A percentile compares a stretch with the other conserved stretches of the same genome.
Conservation (phyloP, 1,139 yeast species). For the Arxiozyma slooffiae region DNA sequence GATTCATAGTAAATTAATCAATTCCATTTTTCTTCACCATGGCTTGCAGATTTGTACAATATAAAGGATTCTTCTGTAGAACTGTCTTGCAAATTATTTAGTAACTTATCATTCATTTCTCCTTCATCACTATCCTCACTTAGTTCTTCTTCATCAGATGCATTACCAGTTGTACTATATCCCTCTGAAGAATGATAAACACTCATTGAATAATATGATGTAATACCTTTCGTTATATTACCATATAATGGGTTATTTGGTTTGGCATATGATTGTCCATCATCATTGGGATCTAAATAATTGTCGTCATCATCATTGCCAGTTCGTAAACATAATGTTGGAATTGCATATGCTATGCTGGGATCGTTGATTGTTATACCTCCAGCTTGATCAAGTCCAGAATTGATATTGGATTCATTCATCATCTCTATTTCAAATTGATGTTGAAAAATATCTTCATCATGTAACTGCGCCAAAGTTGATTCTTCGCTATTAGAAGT, state of each 20-base stretch:
- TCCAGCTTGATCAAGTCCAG: slow-evolving; percentile 6
- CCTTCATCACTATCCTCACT: slow-evolving; percentile 20
- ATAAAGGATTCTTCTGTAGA: slow-evolving; percentile 27
- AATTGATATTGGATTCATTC: background rate
- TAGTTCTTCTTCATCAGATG: slow-evolving; percentile 15
- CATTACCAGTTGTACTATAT: slow-evolving; percentile 11
- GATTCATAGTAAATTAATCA: slow-evolving; percentile 6
- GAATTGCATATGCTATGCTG: slow-evolving; percentile 9
- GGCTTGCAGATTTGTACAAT: slow-evolving; percentile 36
- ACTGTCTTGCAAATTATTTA: slow-evolving; percentile 18
- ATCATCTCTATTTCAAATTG: slow-evolving; percentile 23
- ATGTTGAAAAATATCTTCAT: slow-evolving; percentile 15
- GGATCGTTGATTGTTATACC: slow-evolving; percentile 6
- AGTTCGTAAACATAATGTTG: background rate
- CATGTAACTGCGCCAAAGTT: slow-evolving; percentile 6
- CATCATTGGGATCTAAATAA: slow-evolving; percentile 70
- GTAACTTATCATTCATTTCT: slow-evolving; percentile 3
- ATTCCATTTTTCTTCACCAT: slow-evolving; percentile 35
- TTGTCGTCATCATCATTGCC: slow-evolving; percentile 28
- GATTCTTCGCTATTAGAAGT: background rate
- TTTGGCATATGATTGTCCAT: slow-evolving; percentile 61
- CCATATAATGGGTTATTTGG: slow-evolving; percentile 46
- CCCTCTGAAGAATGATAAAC: slow-evolving; percentile 11
- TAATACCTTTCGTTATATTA: slow-evolving; percentile 19
- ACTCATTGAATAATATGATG: slow-evolving; percentile 19